A percentile compares a stretch with the other conserved stretches of the same genome.
Conservation (phyloP, 148 eudicot genomes). For the Vaccinium darrowii region DNA sequence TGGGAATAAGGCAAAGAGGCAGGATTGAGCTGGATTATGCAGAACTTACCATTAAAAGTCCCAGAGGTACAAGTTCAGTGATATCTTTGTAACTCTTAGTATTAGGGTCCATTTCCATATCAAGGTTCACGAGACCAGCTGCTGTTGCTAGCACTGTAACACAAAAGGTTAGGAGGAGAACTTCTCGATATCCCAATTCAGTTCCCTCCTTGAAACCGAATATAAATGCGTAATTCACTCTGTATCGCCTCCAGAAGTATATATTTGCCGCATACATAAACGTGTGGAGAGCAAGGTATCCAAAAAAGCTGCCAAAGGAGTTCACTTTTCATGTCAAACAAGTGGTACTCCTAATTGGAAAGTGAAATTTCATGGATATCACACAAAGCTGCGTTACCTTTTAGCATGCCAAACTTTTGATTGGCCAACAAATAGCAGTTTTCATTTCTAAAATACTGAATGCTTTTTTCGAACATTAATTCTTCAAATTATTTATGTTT, state of each 20-base stretch:
- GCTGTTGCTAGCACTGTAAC: conserved; percentile 60
- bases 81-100: conserved; percentile 19
- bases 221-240: conserved; percentile 75
- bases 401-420: background rate
- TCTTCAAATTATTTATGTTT: background rate
- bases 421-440: background rate
- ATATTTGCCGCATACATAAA: conserved; percentile 69
- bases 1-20: conserved; percentile 1
- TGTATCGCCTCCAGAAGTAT: conserved; percentile 74
- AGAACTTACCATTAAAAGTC: conserved; percentile 49
- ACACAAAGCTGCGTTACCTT: background rate
- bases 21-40: conserved; percentile 17
- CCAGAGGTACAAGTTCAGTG: conserved; percentile 63
- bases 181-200: conserved; percentile 65
- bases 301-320: conserved; percentile 58
- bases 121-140: conserved; percentile 52
- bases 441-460: background rate
- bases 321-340: background rate
- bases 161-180: conserved; percentile 56
- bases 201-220: conserved; percentile 85
- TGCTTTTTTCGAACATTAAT: background rate
- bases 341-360: background rate
- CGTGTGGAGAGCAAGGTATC: conserved; percentile 65
- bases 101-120: conserved; percentile 46
- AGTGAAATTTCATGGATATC: background rate